Conservation (phyloP, 805 yeast genomes). For the Komagataella pseudopastoris region DNA sequence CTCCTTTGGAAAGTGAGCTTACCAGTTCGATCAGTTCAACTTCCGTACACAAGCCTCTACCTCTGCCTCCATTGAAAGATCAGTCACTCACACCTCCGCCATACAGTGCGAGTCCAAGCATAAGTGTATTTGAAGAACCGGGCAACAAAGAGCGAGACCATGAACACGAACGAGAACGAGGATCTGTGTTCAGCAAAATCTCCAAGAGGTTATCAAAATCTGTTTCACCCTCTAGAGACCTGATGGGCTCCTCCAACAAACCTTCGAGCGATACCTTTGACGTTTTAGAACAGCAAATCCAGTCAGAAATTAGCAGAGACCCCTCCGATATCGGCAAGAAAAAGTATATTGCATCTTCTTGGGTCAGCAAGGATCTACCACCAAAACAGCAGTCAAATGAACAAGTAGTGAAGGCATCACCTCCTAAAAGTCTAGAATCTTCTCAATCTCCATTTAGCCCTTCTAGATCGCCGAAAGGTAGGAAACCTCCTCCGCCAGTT, state of each 20-base stretch:
- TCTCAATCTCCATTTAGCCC: neutral
- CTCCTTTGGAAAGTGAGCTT: neutral
- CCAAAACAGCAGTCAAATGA: neutral
- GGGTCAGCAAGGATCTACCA: neutral
- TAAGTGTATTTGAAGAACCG: neutral
- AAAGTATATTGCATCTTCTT: neutral
- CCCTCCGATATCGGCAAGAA: neutral
- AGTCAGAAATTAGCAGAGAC: neutral
- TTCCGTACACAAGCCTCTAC: slow-evolving; percentile 1
- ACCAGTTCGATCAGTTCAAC: neutral
- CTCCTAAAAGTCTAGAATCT: neutral
- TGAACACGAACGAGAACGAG: neutral
- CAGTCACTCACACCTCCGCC: neutral
- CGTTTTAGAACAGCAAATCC: neutral
- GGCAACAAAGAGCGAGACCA: neutral
- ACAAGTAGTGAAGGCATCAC: neutral
- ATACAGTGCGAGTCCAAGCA: neutral
- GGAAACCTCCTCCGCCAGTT: neutral
- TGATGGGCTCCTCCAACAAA: neutral
- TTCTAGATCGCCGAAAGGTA: neutral
- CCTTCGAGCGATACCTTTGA: neutral
- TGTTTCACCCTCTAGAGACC: neutral
- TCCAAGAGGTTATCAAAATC: neutral
- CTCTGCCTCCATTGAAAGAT: slow-evolving; percentile 1
- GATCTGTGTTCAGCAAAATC: neutral